Percentiles rank a stretch among this genome's conserved stretches.
Conservation (phyloP, 1,139 yeast genomes). For the Candida freyschussii region DNA sequence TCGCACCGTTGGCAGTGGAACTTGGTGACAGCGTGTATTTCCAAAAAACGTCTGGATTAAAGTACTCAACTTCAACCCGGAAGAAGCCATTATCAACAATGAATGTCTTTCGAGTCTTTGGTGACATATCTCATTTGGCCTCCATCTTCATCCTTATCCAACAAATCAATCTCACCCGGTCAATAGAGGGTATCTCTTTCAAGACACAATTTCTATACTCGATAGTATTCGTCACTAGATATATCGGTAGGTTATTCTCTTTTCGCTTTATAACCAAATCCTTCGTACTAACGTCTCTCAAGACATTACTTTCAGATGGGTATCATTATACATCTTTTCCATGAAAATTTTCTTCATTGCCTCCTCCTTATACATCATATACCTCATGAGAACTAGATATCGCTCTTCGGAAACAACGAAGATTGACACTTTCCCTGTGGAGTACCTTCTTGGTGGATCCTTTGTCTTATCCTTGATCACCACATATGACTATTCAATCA, state of each 20-base stretch:
- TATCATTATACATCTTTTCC: conserved; percentile 67
- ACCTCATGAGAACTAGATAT: conserved; percentile 62
- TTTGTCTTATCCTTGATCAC: conserved; percentile 56
- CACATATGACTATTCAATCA: conserved; percentile 55
- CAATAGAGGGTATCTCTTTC: conserved; percentile 80
- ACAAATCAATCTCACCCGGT: conserved; percentile 58
- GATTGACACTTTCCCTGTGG: conserved; percentile 75
- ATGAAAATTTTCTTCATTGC: conserved; percentile 80
- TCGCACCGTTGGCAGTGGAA: not conserved
- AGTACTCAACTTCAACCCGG: not conserved
- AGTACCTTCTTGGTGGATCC: conserved; percentile 65
- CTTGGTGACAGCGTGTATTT: conserved; percentile 5
- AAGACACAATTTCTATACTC: conserved; percentile 83
- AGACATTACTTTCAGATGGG: conserved; percentile 39
- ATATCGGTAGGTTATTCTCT: conserved; percentile 34
- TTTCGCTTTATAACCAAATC: no score
- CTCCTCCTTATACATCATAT: conserved; percentile 71
- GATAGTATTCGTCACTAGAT: conserved; percentile 74
- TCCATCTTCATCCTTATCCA: conserved; percentile 72
- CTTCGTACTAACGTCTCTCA: conserved; percentile 1
- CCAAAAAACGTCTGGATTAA: no score
- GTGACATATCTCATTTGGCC: conserved; percentile 80
- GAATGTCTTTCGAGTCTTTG: conserved; percentile 48
- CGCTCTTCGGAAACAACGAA: conserved; percentile 46
- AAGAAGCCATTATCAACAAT: conserved; percentile 21